Evolutionary conservation across 2,329 filamentous ascomycete species (phyloP).

Genomic region (Shiraia sp.): DNA sequence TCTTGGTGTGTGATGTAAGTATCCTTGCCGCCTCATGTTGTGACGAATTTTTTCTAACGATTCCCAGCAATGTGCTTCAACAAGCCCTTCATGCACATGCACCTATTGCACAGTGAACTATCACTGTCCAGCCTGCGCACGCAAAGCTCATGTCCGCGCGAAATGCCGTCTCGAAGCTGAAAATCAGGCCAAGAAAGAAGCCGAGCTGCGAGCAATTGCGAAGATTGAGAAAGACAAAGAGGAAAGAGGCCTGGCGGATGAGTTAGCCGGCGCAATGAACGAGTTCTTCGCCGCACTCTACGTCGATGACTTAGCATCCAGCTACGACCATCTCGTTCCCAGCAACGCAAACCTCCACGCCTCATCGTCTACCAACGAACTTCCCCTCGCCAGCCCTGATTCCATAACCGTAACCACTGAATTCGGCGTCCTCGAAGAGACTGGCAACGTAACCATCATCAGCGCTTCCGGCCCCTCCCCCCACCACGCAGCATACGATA

Average conservation of each 20-base stretch:
- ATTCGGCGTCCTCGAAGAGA: slow-evolving; percentile 39
- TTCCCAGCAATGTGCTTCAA: slow-evolving; percentile 33
- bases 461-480: slow-evolving; percentile 25
- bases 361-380: slow-evolving; percentile 3
- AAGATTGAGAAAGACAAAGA: slow-evolving; percentile 38
- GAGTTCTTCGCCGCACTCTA: slow-evolving; percentile 40
- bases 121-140: slow-evolving; percentile 45
- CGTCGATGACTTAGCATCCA: slow-evolving; percentile 14
- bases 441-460: slow-evolving; percentile 34
- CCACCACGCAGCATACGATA: slow-evolving; percentile 13
- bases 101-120: slow-evolving; percentile 45
- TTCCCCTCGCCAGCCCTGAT: slow-evolving; percentile 34
- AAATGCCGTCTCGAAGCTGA: slow-evolving; percentile 45
- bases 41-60: slow-evolving; percentile 14
- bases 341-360: slow-evolving; percentile 1
- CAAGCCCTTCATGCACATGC: slow-evolving; percentile 42
- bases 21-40: no score
- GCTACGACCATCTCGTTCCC: slow-evolving; percentile 2
- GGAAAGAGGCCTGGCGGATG: slow-evolving; percentile 39
- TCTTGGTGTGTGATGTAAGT: slow-evolving; percentile 49
- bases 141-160: slow-evolving; percentile 36
- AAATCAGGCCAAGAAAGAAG: slow-evolving; percentile 33
- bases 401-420: slow-evolving; percentile 41
- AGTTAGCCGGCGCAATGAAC: slow-evolving; percentile 39
- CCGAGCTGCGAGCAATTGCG: slow-evolving; percentile 31